Percentiles rank a stretch among this genome's conserved stretches.
Conservation (phyloP, 257 asterid genomes). For the Fraxinus excelsior region DNA sequence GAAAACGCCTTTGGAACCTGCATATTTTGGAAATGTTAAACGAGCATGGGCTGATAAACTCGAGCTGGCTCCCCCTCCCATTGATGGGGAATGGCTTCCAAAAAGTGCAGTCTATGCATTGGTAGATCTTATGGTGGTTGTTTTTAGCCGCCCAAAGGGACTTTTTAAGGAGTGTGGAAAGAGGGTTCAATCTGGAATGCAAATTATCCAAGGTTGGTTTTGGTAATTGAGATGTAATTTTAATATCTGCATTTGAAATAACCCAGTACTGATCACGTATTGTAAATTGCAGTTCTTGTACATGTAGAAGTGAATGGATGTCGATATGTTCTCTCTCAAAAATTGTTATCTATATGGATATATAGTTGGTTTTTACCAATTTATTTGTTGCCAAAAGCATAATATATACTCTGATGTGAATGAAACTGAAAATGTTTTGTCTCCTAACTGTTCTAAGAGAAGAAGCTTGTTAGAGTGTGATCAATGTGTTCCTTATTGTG, state of each 20-base stretch:
- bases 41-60: constrained; percentile 78
- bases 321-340: not conserved
- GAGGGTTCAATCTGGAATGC: constrained; percentile 87
- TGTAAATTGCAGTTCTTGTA: constrained; percentile 10
- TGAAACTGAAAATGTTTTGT: not conserved
- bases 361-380: not conserved
- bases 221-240: constrained; percentile 8
- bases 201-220: constrained; percentile 72
- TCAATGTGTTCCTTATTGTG: not conserved
- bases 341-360: not conserved
- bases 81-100: constrained; percentile 99
- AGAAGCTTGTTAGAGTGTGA: not conserved
- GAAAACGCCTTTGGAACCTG: constrained; percentile 74
- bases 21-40: constrained; percentile 84
- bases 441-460: not conserved
- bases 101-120: constrained; percentile 91
- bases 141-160: constrained; percentile 93
- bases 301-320: constrained; percentile 8
- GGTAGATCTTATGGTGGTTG: constrained; percentile 85
- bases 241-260: constrained; percentile 18
- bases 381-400: not conserved
- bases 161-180: constrained; percentile 77
- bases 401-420: not conserved
- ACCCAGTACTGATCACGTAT: not conserved
- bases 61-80: constrained; percentile 93